These are phyloP conservation scores for Nicotiana paniculata DNA, from an alignment of 257 asterid species.

Conservation along the genomic window DNA sequence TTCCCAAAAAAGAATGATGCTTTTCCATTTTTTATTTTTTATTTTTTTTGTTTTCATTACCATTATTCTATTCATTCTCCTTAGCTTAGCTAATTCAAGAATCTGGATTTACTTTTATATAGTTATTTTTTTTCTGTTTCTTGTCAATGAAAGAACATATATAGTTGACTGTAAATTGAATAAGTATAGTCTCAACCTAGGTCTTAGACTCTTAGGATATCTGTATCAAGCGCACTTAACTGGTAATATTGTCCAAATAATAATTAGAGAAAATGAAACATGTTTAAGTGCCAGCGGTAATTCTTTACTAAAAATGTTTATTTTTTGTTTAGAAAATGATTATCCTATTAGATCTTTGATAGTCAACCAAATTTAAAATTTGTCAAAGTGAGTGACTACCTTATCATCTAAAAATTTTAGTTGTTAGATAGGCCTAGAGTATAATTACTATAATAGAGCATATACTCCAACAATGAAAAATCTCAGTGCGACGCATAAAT, in stretches of 20 bases:
- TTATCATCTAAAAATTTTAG: too few relatives aligned
- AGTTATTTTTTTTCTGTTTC: neutral
- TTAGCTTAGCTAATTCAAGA: neutral
- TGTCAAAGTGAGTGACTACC: too few relatives aligned
- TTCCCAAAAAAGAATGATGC: conserved; percentile 1
- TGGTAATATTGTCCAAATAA: neutral
- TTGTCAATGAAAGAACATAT: conserved; percentile 1
- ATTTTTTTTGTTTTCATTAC: neutral
- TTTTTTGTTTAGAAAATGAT: too few relatives aligned
- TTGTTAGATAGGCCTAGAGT: too few relatives aligned
- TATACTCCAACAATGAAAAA: too few relatives aligned
- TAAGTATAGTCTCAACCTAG: neutral
- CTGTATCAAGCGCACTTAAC: neutral
- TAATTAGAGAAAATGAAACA: too few relatives aligned
- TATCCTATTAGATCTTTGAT: too few relatives aligned
- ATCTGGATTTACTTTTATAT: neutral
- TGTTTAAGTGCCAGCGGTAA: too few relatives aligned
- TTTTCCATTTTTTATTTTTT: neutral
- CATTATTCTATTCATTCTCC: neutral
- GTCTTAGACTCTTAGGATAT: neutral
- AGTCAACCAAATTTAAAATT: too few relatives aligned
- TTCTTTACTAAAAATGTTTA: too few relatives aligned
- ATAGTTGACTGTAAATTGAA: neutral
- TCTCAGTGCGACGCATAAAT: too few relatives aligned
- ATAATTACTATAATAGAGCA: too few relatives aligned